Percentiles rank a stretch among this genome's conserved stretches.
Conservation (phyloP, 116 monocot species). For the Trichopus zeylanicus region DNA sequence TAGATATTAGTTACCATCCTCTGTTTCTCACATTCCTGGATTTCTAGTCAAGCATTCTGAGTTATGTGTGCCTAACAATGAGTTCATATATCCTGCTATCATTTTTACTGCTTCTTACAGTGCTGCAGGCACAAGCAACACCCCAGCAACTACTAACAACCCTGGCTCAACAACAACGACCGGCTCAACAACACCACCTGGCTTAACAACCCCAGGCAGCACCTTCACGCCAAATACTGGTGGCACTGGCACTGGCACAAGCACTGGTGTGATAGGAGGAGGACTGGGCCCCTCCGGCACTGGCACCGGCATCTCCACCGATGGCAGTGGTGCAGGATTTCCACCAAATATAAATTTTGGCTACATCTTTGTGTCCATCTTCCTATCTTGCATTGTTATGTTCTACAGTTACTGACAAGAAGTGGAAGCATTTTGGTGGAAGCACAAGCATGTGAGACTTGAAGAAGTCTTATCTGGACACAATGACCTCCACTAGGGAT, state of each 20-base stretch:
- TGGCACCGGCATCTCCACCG: conserved; percentile 11
- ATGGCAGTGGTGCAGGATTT: conserved; percentile 13
- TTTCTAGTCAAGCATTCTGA: too few relatives aligned
- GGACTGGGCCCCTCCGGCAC: conserved; percentile 39
- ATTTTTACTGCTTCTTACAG: conserved; percentile 12
- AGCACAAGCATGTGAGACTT: too few relatives aligned
- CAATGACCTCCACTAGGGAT: neutral
- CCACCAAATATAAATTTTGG: neutral
- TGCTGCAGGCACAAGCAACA: conserved; percentile 30
- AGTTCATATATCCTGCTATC: too few relatives aligned
- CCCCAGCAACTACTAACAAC: neutral
- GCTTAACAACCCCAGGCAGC: conserved; percentile 6
- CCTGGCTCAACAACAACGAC: conserved; percentile 2
- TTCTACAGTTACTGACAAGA: too few relatives aligned
- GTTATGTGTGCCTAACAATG: too few relatives aligned
- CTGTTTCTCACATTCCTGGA: too few relatives aligned
- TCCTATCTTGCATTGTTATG: conserved; percentile 1
- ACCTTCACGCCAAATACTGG: conserved; percentile 16
- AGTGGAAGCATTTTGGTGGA: too few relatives aligned
- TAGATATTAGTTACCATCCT: too few relatives aligned
- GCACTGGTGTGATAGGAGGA: conserved; percentile 7
- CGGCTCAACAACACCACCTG: conserved; percentile 1
- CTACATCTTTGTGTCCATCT: conserved; percentile 5
- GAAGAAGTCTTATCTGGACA: too few relatives aligned
- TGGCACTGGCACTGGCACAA: conserved; percentile 2